Percentiles rank a stretch among this genome's conserved stretches.
Conservation (phyloP, 2,329 filamentous ascomycete species). For the Metarhizium album region DNA sequence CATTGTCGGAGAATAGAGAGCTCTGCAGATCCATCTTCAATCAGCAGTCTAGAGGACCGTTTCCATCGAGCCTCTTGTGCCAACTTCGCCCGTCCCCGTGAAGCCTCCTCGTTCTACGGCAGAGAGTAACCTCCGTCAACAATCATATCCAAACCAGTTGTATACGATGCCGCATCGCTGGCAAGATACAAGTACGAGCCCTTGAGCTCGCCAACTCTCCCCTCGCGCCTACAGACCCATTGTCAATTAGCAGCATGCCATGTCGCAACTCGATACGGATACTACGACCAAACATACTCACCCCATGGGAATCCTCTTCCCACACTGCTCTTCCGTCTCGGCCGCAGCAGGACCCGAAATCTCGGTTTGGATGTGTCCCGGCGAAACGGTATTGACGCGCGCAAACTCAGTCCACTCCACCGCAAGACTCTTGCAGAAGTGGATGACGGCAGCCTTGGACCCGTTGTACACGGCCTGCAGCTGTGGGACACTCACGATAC, state of each 20-base stretch:
- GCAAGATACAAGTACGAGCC: conserved; percentile 74
- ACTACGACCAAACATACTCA: conserved; percentile 19
- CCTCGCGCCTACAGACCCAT: conserved; percentile 45
- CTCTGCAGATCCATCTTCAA: too few species aligned
- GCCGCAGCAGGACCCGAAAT: conserved; percentile 53
- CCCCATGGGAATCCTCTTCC: conserved; percentile 71
- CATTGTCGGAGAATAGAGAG: too few species aligned
- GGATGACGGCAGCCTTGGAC: conserved; percentile 55
- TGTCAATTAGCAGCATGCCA: not conserved
- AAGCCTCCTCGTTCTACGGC: conserved; percentile 32
- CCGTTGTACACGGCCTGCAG: conserved; percentile 64
- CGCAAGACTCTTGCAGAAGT: conserved; percentile 55
- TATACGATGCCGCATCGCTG: conserved; percentile 73
- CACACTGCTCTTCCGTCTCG: conserved; percentile 64
- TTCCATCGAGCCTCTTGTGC: not conserved
- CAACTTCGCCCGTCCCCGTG: not conserved
- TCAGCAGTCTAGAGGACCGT: too few species aligned
- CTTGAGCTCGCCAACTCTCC: conserved; percentile 64
- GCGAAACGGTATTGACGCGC: conserved; percentile 60
- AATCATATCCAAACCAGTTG: conserved; percentile 62
- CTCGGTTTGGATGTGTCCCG: conserved; percentile 67
- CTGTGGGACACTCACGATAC: conserved; percentile 69
- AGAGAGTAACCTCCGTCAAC: conserved; percentile 65
- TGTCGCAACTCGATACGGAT: not conserved
- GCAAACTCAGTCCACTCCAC: conserved; percentile 72